These are phyloP conservation scores for Solanum hybrid DNA, from an alignment of 305 asterid species.

Conservation along the genomic window DNA sequence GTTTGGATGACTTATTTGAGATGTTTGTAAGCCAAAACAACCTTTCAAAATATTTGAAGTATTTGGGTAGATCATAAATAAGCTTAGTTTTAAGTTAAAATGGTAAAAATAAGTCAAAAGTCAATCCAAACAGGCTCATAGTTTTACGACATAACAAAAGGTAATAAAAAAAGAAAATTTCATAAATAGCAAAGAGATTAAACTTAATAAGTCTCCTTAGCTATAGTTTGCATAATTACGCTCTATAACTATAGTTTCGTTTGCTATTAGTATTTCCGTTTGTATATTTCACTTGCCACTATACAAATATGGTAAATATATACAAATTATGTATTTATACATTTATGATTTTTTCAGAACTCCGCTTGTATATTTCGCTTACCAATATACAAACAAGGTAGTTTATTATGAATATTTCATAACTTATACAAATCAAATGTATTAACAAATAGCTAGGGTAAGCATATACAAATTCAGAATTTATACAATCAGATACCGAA, in stretches of 20 bases:
- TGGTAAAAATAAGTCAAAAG: neutral
- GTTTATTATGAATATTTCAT: neutral
- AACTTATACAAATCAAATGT: neutral
- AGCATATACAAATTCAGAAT: neutral
- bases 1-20: neutral
- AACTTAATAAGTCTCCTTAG: neutral
- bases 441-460: neutral
- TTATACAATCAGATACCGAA: no score
- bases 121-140: neutral
- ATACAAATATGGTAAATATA: no score
- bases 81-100: no score
- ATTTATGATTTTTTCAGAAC: neutral
- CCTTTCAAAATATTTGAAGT: neutral
- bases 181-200: neutral
- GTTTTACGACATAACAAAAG: no score
- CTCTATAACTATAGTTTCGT: no score
- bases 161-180: neutral
- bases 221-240: no score
- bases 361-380: neutral
- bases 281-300: neutral
- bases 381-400: neutral
- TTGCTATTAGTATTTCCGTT: neutral
- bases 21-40: neutral
- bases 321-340: neutral
- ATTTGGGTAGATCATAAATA: neutral